phyloP scores from a whole-genome alignment of 305 asterid genomes.

The Fraxinus ornus region DNA sequence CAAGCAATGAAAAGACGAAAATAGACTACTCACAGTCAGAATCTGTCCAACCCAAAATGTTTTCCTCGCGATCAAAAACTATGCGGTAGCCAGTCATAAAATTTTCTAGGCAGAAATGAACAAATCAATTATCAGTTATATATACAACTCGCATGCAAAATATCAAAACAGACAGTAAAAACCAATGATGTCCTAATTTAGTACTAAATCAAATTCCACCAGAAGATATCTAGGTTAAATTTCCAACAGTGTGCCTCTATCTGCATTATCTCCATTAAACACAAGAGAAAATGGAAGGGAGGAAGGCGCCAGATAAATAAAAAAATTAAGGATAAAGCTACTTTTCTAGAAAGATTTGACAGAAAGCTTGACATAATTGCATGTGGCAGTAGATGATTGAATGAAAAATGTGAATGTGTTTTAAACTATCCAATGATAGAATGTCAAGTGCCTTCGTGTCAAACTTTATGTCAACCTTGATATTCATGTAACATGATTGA shows the following conservation, averaged over 20 bases:
- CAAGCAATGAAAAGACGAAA: background rate
- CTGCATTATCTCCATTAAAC: background rate
- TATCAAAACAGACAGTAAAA: background rate
- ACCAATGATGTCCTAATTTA: background rate
- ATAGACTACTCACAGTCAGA: constrained; percentile 64
- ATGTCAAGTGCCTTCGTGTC: too few species aligned
- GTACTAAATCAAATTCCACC: background rate
- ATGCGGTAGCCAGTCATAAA: constrained; percentile 83
- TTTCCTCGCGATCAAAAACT: constrained; percentile 81
- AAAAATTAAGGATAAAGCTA: background rate
- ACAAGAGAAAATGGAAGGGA: background rate
- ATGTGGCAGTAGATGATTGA: too few species aligned
- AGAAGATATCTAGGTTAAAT: background rate
- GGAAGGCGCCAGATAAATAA: background rate
- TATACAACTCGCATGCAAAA: background rate
- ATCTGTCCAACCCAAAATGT: constrained; percentile 80
- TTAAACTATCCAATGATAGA: too few species aligned
- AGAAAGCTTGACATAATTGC: too few species aligned
- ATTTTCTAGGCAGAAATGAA: constrained; percentile 52
- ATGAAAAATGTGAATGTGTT: too few species aligned
- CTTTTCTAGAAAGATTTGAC: too few species aligned
- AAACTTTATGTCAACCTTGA: too few species aligned
- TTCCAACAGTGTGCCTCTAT: background rate
- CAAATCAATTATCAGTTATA: background rate
- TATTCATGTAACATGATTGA: too few species aligned